Conservation (phyloP, 2,329 filamentous ascomycete genomes). For the Diaporthe vexans region DNA sequence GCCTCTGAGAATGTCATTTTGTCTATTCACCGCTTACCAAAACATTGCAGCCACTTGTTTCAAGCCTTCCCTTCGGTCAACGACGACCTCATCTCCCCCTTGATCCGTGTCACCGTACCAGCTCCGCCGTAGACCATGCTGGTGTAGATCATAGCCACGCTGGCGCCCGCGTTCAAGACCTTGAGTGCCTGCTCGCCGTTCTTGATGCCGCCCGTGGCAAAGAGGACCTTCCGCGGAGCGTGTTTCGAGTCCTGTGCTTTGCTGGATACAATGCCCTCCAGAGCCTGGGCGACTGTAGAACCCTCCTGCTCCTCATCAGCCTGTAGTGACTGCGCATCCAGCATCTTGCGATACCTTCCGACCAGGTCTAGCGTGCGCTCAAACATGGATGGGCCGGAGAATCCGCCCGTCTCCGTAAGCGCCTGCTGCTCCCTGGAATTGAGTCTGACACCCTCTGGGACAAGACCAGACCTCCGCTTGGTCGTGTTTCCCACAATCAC, state of each 20-base stretch:
- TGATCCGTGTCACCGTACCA: slow-evolving; percentile 75
- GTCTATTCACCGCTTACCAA: slow-evolving; percentile 22
- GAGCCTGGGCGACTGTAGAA: slow-evolving; percentile 51
- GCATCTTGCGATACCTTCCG: slow-evolving; percentile 79
- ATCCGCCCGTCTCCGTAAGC: slow-evolving; percentile 85
- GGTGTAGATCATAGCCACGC: slow-evolving; percentile 93
- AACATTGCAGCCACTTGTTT: neutral
- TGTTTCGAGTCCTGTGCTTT: slow-evolving; percentile 47
- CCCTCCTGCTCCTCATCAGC: slow-evolving; percentile 46
- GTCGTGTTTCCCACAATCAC: slow-evolving; percentile 99
- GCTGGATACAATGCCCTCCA: slow-evolving; percentile 52
- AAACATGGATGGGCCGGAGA: slow-evolving; percentile 92
- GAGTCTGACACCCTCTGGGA: slow-evolving; percentile 77
- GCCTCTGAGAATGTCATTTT: slow-evolving; percentile 7
- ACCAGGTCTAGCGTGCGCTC: slow-evolving; percentile 84
- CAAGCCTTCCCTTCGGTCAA: slow-evolving; percentile 45
- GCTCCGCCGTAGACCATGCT: slow-evolving; percentile 75
- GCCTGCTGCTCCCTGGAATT: slow-evolving; percentile 75
- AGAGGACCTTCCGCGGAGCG: slow-evolving; percentile 80
- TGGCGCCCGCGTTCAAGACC: slow-evolving; percentile 89
- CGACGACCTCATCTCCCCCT: slow-evolving; percentile 70
- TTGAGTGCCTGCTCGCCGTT: slow-evolving; percentile 86
- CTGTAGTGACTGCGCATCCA: slow-evolving; percentile 67
- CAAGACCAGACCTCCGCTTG: slow-evolving; percentile 79
- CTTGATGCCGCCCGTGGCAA: slow-evolving; percentile 93